These are phyloP conservation scores for Umbilicaria muhlenbergii DNA, from an alignment of 495 filamentous ascomycete genomes.

Conservation along the genomic window DNA sequence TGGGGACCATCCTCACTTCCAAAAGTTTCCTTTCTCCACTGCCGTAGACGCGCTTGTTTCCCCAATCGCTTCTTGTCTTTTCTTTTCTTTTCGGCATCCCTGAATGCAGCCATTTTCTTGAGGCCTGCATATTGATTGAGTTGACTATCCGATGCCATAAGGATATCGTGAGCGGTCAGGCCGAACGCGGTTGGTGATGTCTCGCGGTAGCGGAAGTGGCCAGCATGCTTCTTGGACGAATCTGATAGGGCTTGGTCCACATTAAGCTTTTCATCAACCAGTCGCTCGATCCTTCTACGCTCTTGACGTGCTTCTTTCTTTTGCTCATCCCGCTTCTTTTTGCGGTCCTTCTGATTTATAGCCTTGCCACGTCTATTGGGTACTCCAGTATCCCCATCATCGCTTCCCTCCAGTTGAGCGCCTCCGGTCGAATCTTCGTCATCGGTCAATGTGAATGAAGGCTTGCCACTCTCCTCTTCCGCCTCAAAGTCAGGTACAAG, in stretches of 20 bases:
- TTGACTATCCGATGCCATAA: slow-evolving; percentile 74
- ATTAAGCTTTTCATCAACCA: slow-evolving; percentile 73
- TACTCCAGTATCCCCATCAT: not conserved
- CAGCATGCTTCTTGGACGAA: slow-evolving; percentile 36
- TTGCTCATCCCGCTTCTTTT: slow-evolving; percentile 33
- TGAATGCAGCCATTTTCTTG: slow-evolving; percentile 85
- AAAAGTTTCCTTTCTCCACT: slow-evolving; percentile 91
- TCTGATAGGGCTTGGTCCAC: slow-evolving; percentile 45
- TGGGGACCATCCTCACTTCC: slow-evolving; percentile 51
- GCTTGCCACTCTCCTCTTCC: slow-evolving; percentile 33
- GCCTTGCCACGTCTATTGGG: slow-evolving; percentile 14
- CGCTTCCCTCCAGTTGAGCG: slow-evolving; percentile 8
- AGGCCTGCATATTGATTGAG: slow-evolving; percentile 84
- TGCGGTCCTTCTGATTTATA: slow-evolving; percentile 23
- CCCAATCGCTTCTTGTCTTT: slow-evolving; percentile 74
- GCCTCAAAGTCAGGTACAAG: slow-evolving; percentile 72
- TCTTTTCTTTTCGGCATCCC: slow-evolving; percentile 73
- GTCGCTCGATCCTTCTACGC: slow-evolving; percentile 64
- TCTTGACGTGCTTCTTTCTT: slow-evolving; percentile 65
- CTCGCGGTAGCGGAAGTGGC: slow-evolving; percentile 77
- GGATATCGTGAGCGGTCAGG: slow-evolving; percentile 74
- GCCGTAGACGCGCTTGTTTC: slow-evolving; percentile 76
- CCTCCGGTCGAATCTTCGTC: slow-evolving; percentile 28
- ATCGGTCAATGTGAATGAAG: slow-evolving; percentile 38
- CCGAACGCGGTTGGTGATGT: slow-evolving; percentile 84